Evolutionary conservation across 768 basidiomycete species (phyloP).

Genomic region (Hygrocybe punicea): DNA sequence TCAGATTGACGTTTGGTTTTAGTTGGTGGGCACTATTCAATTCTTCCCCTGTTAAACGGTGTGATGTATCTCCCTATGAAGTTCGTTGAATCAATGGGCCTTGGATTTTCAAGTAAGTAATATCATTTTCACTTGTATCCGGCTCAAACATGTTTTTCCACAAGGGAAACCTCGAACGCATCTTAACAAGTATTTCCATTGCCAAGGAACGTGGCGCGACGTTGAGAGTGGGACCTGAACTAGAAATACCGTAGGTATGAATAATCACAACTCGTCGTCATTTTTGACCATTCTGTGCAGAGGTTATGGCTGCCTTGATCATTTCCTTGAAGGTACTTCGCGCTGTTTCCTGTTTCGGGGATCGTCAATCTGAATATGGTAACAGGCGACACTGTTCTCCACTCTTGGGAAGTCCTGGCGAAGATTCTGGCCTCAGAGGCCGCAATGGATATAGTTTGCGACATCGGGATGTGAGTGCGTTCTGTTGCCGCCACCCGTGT

Average conservation of each 20-base stretch:
- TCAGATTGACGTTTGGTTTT: not conserved
- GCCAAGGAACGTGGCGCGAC: slow-evolving; percentile 88
- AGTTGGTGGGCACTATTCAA: not conserved
- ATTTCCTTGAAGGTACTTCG: slow-evolving; percentile 85
- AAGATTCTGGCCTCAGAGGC: slow-evolving; percentile 81
- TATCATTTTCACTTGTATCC: not conserved
- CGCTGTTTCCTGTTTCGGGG: not conserved
- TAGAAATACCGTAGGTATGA: slow-evolving; percentile 79
- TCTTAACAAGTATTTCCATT: slow-evolving; percentile 79
- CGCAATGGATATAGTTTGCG: slow-evolving; percentile 84
- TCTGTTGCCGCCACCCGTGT: not conserved
- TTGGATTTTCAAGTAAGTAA: slow-evolving; percentile 80
- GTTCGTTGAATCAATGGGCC: slow-evolving; percentile 96
- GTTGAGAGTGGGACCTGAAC: slow-evolving; percentile 90
- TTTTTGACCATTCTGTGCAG: slow-evolving; percentile 37
- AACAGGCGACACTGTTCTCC: slow-evolving; percentile 89
- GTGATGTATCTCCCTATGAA: slow-evolving; percentile 28
- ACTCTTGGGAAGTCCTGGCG: slow-evolving; percentile 98
- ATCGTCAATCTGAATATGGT: not conserved
- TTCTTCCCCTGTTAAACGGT: slow-evolving; percentile 12
- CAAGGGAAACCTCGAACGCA: slow-evolving; percentile 91
- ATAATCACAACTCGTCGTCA: not conserved
- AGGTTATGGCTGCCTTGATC: slow-evolving; percentile 96
- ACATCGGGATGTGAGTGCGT: slow-evolving; percentile 83
- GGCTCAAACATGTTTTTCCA: not conserved